Conservation (phyloP, 2,329 filamentous ascomycete genomes). For the Curvularia lunata region DNA sequence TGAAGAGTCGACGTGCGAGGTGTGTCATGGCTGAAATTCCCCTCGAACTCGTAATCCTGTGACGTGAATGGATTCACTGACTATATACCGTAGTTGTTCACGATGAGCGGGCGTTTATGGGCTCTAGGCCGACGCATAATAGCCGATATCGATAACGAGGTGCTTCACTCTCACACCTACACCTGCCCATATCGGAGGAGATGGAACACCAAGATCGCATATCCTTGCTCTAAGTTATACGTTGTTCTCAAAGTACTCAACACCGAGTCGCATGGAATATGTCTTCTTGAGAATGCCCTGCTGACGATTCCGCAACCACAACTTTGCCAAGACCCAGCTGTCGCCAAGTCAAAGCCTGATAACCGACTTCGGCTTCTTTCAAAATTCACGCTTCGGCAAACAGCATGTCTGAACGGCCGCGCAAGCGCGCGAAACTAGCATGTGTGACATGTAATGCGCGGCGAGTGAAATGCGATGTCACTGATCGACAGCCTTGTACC, state of each 20-base stretch:
- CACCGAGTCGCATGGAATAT: neutral
- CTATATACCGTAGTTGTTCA: neutral
- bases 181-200: neutral
- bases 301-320: neutral
- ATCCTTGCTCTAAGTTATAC: too few species aligned
- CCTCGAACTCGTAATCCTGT: too few species aligned
- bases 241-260: too few species aligned
- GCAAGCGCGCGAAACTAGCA: constrained; percentile 52
- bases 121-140: constrained; percentile 22
- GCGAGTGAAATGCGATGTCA: constrained; percentile 56
- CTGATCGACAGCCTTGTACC: constrained; percentile 52
- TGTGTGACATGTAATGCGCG: constrained; percentile 55
- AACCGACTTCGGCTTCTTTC: constrained; percentile 34
- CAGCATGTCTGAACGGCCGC: constrained; percentile 28
- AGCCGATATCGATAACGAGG: constrained; percentile 30
- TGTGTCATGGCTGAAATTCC: constrained; percentile 18
- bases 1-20: constrained; percentile 30
- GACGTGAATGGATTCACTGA: neutral
- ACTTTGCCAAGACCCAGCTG: constrained; percentile 20
- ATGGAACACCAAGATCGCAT: neutral
- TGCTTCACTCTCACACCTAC: constrained; percentile 1
- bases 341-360: constrained; percentile 16
- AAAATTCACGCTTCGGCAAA: constrained; percentile 20
- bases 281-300: neutral
- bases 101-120: neutral